phyloP scores from a whole-genome alignment of 345 rosid species.

The Euphorbia pulcherrima region DNA sequence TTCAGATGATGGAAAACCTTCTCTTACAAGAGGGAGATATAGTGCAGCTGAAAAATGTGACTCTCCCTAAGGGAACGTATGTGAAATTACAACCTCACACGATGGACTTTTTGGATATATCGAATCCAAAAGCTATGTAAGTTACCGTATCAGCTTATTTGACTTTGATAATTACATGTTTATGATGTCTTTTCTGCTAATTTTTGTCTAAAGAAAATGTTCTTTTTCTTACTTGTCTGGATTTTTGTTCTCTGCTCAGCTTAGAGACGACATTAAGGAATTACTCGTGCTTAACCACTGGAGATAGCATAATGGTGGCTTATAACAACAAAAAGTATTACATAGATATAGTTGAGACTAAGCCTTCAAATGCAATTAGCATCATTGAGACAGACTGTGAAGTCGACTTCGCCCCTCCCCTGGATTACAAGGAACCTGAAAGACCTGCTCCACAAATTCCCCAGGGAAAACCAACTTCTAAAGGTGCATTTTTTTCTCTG shows the following conservation, averaged over 20 bases:
- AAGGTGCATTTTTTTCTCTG: slow-evolving; percentile 44
- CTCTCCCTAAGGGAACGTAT: slow-evolving; percentile 95
- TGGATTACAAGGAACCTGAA: slow-evolving; percentile 96
- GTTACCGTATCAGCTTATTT: too few species aligned
- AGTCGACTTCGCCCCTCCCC: slow-evolving; percentile 98
- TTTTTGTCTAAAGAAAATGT: neutral
- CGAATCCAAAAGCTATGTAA: slow-evolving; percentile 98
- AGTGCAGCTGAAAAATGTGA: slow-evolving; percentile 74
- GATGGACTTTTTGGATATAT: slow-evolving; percentile 86
- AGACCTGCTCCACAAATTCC: slow-evolving; percentile 46
- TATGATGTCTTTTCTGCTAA: neutral
- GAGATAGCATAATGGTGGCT: slow-evolving; percentile 98
- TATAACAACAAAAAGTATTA: slow-evolving; percentile 95
- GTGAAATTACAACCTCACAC: slow-evolving; percentile 98
- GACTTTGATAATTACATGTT: neutral
- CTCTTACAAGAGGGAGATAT: slow-evolving; percentile 90
- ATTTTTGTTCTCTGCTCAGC: slow-evolving; percentile 44
- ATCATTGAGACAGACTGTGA: slow-evolving; percentile 99
- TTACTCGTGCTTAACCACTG: slow-evolving; percentile 92
- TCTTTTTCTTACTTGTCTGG: neutral
- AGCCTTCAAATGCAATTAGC: slow-evolving; percentile 89
- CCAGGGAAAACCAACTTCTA: slow-evolving; percentile 46
- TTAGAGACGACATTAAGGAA: slow-evolving; percentile 93
- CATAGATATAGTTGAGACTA: slow-evolving; percentile 88
- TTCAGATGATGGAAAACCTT: slow-evolving; percentile 98